Conservation (phyloP, 2,329 filamentous ascomycete species). For the Ophiostoma sp. region DNA sequence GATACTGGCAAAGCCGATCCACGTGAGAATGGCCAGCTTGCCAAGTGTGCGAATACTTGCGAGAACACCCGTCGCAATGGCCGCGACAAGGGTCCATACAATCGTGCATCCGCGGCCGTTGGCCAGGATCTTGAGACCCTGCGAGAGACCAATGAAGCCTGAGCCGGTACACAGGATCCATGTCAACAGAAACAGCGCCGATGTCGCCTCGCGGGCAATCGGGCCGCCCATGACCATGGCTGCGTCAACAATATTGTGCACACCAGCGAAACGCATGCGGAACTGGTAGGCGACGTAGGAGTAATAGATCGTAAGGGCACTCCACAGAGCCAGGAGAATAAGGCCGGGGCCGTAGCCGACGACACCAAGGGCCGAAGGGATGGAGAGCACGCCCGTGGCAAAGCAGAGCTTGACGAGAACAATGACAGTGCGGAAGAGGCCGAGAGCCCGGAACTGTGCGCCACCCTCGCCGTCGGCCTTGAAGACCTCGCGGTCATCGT, state of each 20-base stretch:
- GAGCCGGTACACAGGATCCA: constrained; percentile 23
- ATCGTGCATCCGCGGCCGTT: constrained; percentile 60
- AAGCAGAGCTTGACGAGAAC: constrained; percentile 49
- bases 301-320: constrained; percentile 71
- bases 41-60: constrained; percentile 60
- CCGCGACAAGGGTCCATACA: constrained; percentile 56
- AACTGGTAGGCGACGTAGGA: constrained; percentile 45
- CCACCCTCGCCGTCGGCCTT: constrained; percentile 5
- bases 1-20: constrained; percentile 59
- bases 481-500: constrained; percentile 32
- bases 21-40: constrained; percentile 63
- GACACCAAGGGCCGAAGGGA: constrained; percentile 65
- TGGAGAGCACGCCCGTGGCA: constrained; percentile 61
- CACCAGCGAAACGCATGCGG: constrained; percentile 42
- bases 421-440: constrained; percentile 47
- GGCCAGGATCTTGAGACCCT: constrained; percentile 60
- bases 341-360: constrained; percentile 54
- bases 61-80: constrained; percentile 48
- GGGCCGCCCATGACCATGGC: constrained; percentile 55
- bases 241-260: constrained; percentile 54
- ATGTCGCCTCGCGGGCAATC: constrained; percentile 49
- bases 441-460: constrained; percentile 47
- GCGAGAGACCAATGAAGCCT: constrained; percentile 22
- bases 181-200: constrained; percentile 17
- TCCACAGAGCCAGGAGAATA: constrained; percentile 61